Percentiles rank a stretch among this genome's conserved stretches.
These are phyloP conservation scores for Coemansia sp. DNA, from an alignment of 192 early-diverging fungal genomes.

Conservation along the genomic window DNA sequence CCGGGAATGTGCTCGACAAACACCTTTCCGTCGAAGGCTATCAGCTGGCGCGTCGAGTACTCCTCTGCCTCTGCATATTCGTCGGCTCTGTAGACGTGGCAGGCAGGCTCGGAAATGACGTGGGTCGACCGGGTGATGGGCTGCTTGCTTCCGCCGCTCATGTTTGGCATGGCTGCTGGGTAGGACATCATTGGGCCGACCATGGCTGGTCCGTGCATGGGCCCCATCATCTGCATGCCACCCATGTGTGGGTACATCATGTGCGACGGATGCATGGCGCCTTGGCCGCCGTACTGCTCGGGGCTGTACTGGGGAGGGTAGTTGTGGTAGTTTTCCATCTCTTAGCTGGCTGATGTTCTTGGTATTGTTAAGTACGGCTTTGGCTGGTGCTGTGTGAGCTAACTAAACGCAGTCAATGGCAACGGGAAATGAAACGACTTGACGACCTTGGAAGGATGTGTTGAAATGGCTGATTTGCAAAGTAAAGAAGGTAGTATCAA, in stretches of 20 bases:
- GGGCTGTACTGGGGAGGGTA: conserved; percentile 5
- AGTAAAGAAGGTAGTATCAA: too few species aligned
- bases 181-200: not conserved
- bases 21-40: conserved; percentile 34
- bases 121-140: conserved; percentile 27
- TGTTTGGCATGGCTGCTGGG: conserved; percentile 4
- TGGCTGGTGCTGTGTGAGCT: not conserved
- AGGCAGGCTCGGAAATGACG: conserved; percentile 34
- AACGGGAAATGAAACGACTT: too few species aligned
- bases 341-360: not conserved
- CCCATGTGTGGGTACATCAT: conserved; percentile 9
- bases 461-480: too few species aligned
- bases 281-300: conserved; percentile 5
- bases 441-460: too few species aligned
- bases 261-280: not conserved
- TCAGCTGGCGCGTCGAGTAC: conserved; percentile 33
- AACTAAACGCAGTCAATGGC: too few species aligned
- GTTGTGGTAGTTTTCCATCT: conserved; percentile 8
- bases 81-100: conserved; percentile 30
- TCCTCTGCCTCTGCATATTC: conserved; percentile 15
- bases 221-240: conserved; percentile 3
- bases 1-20: conserved; percentile 42
- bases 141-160: conserved; percentile 12
- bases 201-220: conserved; percentile 1
- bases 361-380: not conserved